These are phyloP conservation scores for Ehretia macrophylla DNA, from an alignment of 257 asterid species.

Conservation along the genomic window DNA sequence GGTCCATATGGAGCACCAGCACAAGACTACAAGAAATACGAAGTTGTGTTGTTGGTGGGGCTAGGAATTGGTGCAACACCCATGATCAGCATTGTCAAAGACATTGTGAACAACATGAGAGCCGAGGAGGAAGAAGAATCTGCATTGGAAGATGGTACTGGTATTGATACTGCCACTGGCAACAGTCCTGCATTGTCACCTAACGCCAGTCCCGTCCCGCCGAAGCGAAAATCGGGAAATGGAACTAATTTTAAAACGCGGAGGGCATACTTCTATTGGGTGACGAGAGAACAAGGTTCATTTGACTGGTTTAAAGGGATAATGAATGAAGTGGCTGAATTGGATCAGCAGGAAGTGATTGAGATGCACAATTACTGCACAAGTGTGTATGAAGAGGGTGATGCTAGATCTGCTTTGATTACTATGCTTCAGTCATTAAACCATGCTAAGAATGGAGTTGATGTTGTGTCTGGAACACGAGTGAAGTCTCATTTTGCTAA, in stretches of 20 bases:
- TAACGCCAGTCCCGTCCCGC: neutral
- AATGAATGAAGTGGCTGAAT: conserved; percentile 67
- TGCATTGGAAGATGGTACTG: neutral
- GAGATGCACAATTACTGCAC: conserved; percentile 79
- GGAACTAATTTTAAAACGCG: conserved; percentile 22
- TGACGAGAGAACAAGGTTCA: conserved; percentile 69
- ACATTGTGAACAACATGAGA: conserved; percentile 57
- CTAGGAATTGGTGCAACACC: conserved; percentile 82
- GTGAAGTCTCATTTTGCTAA: conserved; percentile 63
- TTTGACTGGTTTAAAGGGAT: conserved; percentile 80
- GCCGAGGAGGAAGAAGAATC: conserved; percentile 17
- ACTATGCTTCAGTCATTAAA: conserved; percentile 68
- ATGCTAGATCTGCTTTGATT: conserved; percentile 67
- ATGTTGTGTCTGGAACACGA: conserved; percentile 59
- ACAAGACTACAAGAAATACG: conserved; percentile 65
- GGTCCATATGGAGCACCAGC: conserved; percentile 88
- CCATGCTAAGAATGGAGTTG: conserved; percentile 68
- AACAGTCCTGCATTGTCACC: too few species aligned
- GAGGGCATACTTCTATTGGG: conserved; percentile 79
- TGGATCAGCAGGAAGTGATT: conserved; percentile 48
- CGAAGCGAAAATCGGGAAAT: neutral
- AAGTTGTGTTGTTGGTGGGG: conserved; percentile 59
- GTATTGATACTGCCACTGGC: too few species aligned
- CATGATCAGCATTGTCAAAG: conserved; percentile 69
- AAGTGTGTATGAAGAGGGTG: conserved; percentile 75